These are phyloP conservation scores for Phascolomyces articulosus DNA, from an alignment of 371 early-diverging fungal species.

Conservation along the genomic window DNA sequence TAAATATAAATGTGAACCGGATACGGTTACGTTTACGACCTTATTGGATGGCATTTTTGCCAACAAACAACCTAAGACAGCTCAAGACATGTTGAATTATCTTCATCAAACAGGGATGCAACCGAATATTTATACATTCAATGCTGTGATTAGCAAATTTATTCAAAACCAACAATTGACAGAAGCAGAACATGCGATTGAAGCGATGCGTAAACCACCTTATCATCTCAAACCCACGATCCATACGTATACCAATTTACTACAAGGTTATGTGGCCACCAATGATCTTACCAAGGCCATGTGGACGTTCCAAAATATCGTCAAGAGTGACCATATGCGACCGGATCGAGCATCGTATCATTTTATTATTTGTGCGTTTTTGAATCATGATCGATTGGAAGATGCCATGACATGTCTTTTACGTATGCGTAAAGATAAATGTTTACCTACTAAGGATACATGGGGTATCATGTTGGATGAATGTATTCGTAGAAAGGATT, in stretches of 20 bases:
- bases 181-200: constrained; percentile 41
- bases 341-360: constrained; percentile 52
- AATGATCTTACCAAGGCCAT: constrained; percentile 36
- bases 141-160: constrained; percentile 50
- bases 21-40: constrained; percentile 48
- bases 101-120: constrained; percentile 30
- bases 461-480: constrained; percentile 38
- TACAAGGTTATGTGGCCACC: constrained; percentile 43
- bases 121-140: constrained; percentile 50
- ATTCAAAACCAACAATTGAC: constrained; percentile 26
- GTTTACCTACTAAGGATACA: constrained; percentile 41
- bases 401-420: constrained; percentile 42
- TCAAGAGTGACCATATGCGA: constrained; percentile 21
- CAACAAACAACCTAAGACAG: constrained; percentile 20
- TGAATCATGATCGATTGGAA: constrained; percentile 30
- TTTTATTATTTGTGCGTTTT: constrained; percentile 44
- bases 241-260: constrained; percentile 47
- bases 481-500: constrained; percentile 25
- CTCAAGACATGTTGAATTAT: constrained; percentile 30
- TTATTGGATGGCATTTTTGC: constrained; percentile 44
- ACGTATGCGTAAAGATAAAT: constrained; percentile 31
- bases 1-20: constrained; percentile 32
- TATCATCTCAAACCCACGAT: constrained; percentile 35
- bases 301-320: constrained; percentile 36
- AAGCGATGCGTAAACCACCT: constrained; percentile 15